phyloP scores from a whole-genome alignment of 371 early-diverging fungal genomes.

The Gilbertella persicaria region DNA sequence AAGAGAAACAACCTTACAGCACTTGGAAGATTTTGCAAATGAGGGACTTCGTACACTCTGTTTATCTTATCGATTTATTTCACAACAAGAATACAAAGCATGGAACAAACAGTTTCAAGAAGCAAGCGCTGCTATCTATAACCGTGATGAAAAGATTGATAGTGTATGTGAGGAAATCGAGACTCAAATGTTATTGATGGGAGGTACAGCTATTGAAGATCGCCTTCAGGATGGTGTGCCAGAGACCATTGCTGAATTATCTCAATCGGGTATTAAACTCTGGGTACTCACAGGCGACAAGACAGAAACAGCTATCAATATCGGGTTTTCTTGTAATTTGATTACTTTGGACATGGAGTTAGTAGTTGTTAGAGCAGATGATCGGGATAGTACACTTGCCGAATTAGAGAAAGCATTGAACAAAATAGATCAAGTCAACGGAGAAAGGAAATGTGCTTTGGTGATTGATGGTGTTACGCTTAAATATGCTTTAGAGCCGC shows the following conservation, averaged over 20 bases:
- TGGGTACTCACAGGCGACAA: slow-evolving; percentile 98
- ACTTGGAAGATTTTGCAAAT: slow-evolving; percentile 79
- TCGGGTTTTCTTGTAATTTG: slow-evolving; percentile 80
- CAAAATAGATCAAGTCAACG: slow-evolving; percentile 51
- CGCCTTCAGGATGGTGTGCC: slow-evolving; percentile 89
- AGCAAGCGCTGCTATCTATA: slow-evolving; percentile 65
- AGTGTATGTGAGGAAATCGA: slow-evolving; percentile 75
- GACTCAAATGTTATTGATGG: slow-evolving; percentile 70
- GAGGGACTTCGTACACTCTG: slow-evolving; percentile 87
- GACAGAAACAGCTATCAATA: slow-evolving; percentile 83
- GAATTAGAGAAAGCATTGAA: slow-evolving; percentile 68
- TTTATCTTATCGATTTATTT: slow-evolving; percentile 74
- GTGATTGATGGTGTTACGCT: slow-evolving; percentile 93
- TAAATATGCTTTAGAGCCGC: slow-evolving; percentile 72
- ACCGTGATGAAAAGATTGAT: slow-evolving; percentile 75
- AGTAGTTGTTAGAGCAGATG: slow-evolving; percentile 66
- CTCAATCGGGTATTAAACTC: slow-evolving; percentile 84
- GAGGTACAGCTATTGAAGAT: slow-evolving; percentile 94
- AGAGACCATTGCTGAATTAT: slow-evolving; percentile 76
- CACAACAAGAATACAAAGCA: slow-evolving; percentile 65
- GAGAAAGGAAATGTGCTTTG: slow-evolving; percentile 65
- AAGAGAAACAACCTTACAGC: slow-evolving; percentile 21
- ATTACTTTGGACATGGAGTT: slow-evolving; percentile 70
- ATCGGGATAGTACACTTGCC: slow-evolving; percentile 52
- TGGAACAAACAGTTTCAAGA: slow-evolving; percentile 66